These are phyloP conservation scores for Erigeron canadensis DNA, from an alignment of 129 eudicot genomes.

Conservation along the genomic window DNA sequence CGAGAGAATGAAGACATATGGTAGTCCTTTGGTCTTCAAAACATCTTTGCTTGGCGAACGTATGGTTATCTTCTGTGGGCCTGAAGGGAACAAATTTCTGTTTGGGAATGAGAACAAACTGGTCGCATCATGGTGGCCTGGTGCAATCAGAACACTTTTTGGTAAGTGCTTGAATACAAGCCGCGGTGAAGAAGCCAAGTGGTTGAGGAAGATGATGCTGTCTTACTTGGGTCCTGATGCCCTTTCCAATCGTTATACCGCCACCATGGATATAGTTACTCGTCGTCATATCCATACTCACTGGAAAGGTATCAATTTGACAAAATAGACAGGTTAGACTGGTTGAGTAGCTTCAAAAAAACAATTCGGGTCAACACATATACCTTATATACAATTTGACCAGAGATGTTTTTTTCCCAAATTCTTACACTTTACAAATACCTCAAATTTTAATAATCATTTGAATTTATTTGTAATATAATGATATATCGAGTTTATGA, in stretches of 20 bases:
- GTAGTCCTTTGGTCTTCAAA: constrained; percentile 36
- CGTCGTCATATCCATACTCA: constrained; percentile 14
- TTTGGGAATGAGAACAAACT: constrained; percentile 54
- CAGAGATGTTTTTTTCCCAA: not conserved
- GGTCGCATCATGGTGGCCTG: constrained; percentile 63
- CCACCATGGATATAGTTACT: constrained; percentile 24
- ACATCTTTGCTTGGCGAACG: constrained; percentile 42
- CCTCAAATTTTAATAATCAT: not conserved
- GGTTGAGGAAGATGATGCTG: constrained; percentile 48
- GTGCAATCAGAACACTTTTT: constrained; percentile 42
- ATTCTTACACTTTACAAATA: no score
- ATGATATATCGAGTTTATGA: not conserved
- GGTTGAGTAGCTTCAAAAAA: not conserved
- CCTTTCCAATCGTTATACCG: constrained; percentile 37
- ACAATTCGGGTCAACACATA: not conserved
- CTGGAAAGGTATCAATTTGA: constrained; percentile 11
- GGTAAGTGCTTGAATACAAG: constrained; percentile 33
- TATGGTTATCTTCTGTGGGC: constrained; percentile 37
- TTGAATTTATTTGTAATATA: not conserved
- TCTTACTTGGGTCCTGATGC: constrained; percentile 49
- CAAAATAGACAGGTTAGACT: not conserved
- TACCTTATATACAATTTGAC: not conserved
- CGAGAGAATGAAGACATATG: constrained; percentile 31
- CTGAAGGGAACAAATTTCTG: constrained; percentile 52
- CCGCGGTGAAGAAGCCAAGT: constrained; percentile 47